Evolutionary conservation across 106 monocot genomes (phyloP).

Genomic region (Dendrobium officinale): DNA sequence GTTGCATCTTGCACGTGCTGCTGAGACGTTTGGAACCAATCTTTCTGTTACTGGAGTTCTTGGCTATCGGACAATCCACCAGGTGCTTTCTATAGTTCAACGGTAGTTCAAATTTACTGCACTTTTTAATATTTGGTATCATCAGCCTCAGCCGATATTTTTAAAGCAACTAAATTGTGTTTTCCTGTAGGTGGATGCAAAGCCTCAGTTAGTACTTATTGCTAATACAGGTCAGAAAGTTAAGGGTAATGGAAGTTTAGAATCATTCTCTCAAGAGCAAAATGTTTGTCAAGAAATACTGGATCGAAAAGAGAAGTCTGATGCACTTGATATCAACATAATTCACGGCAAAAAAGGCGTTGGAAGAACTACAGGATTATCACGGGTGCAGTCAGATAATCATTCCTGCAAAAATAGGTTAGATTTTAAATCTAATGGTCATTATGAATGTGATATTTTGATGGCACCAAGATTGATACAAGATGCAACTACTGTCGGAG

Average conservation of each 20-base stretch:
- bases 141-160: not conserved
- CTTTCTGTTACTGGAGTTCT: conserved; percentile 76
- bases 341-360: conserved; percentile 20
- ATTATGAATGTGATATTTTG: conserved; percentile 60
- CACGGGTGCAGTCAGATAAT: conserved; percentile 7
- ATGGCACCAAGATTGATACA: conserved; percentile 66
- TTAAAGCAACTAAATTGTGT: not conserved
- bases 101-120: not conserved
- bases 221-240: conserved; percentile 32
- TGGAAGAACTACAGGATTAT: conserved; percentile 10
- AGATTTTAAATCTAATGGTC: conserved; percentile 11
- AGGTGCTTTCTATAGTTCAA: conserved; percentile 35
- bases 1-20: conserved; percentile 50
- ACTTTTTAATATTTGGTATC: not conserved
- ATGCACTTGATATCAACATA: conserved; percentile 51
- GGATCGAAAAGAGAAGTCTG: not conserved
- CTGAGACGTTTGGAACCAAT: conserved; percentile 63
- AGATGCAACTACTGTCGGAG: conserved; percentile 12
- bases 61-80: conserved; percentile 84
- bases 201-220: conserved; percentile 82
- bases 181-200: conserved; percentile 66
- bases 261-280: conserved; percentile 9
- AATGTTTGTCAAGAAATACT: not conserved
- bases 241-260: conserved; percentile 8
- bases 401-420: conserved; percentile 14